Evolutionary conservation across 2,329 filamentous ascomycete species (phyloP).

Genomic region (Ceratocystiopsis sp.): DNA sequence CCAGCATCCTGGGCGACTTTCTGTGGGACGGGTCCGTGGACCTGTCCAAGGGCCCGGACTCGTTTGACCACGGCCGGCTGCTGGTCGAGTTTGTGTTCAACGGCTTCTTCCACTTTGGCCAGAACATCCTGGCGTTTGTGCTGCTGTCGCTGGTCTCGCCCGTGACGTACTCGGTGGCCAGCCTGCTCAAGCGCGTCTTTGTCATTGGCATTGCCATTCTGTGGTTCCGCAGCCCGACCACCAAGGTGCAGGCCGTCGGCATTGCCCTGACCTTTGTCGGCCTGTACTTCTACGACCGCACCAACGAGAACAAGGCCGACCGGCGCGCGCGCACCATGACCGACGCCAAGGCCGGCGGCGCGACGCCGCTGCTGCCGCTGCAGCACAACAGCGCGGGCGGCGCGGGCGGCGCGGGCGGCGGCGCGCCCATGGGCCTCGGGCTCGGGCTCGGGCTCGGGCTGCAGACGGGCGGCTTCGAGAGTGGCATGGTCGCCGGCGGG

Average conservation of each 20-base stretch:
- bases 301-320: conserved; percentile 76
- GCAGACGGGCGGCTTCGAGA: no score
- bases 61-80: conserved; percentile 58
- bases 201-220: conserved; percentile 89
- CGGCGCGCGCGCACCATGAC: conserved; percentile 57
- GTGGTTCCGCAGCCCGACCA: conserved; percentile 90
- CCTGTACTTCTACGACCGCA: conserved; percentile 89
- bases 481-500: not conserved
- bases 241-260: conserved; percentile 62
- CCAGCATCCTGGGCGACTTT: conserved; percentile 60
- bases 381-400: conserved; percentile 15
- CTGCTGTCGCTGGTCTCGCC: conserved; percentile 86
- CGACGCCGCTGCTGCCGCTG: conserved; percentile 49
- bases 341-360: conserved; percentile 16
- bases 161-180: conserved; percentile 93
- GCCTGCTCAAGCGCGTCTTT: conserved; percentile 90
- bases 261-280: conserved; percentile 83
- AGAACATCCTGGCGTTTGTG: conserved; percentile 90
- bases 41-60: conserved; percentile 39
- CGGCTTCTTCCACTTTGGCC: conserved; percentile 87
- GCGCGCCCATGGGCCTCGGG: no score
- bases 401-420: not conserved
- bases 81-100: conserved; percentile 90
- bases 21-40: conserved; percentile 64
- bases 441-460: no score